Conservation (phyloP, 31 red algal species). For the Porphyra umbilicalis region DNA sequence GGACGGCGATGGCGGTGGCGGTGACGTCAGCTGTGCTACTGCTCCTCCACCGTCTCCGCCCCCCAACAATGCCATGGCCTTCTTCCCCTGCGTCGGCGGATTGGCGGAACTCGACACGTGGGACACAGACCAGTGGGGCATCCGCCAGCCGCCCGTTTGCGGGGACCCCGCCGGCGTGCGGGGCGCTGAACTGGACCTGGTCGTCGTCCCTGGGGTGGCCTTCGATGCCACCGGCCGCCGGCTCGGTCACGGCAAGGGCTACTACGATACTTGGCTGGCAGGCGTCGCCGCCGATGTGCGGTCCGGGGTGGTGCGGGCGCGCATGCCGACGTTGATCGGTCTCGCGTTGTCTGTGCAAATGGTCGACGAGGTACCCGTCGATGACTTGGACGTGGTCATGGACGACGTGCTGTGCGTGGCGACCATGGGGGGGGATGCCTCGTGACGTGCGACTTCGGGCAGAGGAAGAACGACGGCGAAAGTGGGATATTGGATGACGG, state of each 20-base stretch:
- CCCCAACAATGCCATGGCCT: neutral
- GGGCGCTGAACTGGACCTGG: slow-evolving; percentile 30
- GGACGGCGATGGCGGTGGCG: neutral
- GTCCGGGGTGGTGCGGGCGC: neutral
- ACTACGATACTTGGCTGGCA: slow-evolving; percentile 67
- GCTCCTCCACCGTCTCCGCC: neutral
- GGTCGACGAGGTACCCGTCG: slow-evolving; percentile 44
- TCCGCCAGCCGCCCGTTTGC: slow-evolving; percentile 65
- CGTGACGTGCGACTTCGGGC: no score
- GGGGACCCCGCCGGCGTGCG: slow-evolving; percentile 5
- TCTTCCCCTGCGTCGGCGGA: neutral
- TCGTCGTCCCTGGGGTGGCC: slow-evolving; percentile 91
- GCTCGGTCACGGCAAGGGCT: slow-evolving; percentile 90
- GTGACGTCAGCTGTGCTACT: neutral
- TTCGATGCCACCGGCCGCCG: slow-evolving; percentile 64
- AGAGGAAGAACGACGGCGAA: no score
- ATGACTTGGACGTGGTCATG: slow-evolving; percentile 38
- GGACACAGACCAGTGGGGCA: slow-evolving; percentile 35
- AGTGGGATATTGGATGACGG: no score
- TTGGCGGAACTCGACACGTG: slow-evolving; percentile 36
- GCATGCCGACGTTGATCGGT: slow-evolving; percentile 27
- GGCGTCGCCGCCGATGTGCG: neutral
- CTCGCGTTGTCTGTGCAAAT: slow-evolving; percentile 40
- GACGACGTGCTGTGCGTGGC: slow-evolving; percentile 29
- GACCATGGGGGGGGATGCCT: neutral